phyloP scores from a whole-genome alignment of 441 rosid species.

The Iberis amara region DNA sequence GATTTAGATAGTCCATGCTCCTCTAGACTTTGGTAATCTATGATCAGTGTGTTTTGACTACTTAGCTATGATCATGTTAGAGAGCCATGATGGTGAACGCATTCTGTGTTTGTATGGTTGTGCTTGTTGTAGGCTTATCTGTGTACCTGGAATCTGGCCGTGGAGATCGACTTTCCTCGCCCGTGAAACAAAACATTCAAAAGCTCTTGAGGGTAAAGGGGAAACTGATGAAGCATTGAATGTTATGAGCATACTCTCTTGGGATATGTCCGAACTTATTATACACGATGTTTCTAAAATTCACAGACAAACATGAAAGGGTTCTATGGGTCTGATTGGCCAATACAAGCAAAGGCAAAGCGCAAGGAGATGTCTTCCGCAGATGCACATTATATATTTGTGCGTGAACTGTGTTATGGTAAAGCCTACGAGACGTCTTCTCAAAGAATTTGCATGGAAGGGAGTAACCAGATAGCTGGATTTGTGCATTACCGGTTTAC shows the following conservation, averaged over 20 bases:
- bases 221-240: neutral
- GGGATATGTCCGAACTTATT: neutral
- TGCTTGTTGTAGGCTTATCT: constrained; percentile 55
- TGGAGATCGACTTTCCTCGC: constrained; percentile 58
- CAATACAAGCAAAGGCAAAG: constrained; percentile 65
- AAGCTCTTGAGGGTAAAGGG: constrained; percentile 52
- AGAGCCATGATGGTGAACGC: constrained; percentile 3
- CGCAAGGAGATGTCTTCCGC: constrained; percentile 70
- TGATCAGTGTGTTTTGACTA: neutral
- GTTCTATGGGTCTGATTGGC: constrained; percentile 63
- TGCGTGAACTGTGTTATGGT: constrained; percentile 32
- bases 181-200: constrained; percentile 46
- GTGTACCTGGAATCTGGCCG: constrained; percentile 51
- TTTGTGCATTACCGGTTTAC: constrained; percentile 75
- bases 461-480: constrained; percentile 45
- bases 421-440: constrained; percentile 26
- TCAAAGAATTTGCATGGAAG: constrained; percentile 12
- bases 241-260: neutral
- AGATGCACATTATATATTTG: constrained; percentile 68
- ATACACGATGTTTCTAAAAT: neutral
- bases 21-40: neutral
- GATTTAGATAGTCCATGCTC: neutral
- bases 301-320: constrained; percentile 73
- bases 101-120: constrained; percentile 1
- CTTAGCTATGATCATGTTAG: constrained; percentile 5